These are phyloP conservation scores for Leccinum imitatum DNA, from an alignment of 768 basidiomycete species.

Conservation along the genomic window DNA sequence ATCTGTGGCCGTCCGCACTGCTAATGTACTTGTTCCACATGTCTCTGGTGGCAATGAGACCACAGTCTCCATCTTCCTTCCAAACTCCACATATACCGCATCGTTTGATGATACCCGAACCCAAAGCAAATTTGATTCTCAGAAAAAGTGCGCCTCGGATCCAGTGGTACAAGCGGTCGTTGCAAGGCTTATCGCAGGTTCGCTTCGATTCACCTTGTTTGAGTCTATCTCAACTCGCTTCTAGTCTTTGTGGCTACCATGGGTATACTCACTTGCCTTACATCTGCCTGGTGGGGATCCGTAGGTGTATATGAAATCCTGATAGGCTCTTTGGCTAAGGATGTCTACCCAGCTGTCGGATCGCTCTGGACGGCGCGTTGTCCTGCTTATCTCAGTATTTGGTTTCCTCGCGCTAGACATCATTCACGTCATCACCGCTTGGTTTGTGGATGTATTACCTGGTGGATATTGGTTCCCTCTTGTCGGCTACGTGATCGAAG, in stretches of 20 bases:
- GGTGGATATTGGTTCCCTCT: constrained; percentile 83
- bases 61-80: constrained; percentile 3
- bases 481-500: constrained; percentile 64
- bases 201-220: constrained; percentile 17
- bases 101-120: neutral
- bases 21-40: neutral
- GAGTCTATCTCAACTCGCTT: constrained; percentile 1
- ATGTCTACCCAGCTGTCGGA: constrained; percentile 60
- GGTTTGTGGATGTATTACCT: constrained; percentile 58
- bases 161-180: constrained; percentile 71
- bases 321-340: neutral
- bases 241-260: constrained; percentile 61
- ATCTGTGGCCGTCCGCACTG: neutral
- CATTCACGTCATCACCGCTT: constrained; percentile 64
- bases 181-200: constrained; percentile 63
- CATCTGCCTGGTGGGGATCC: constrained; percentile 85
- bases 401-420: constrained; percentile 58
- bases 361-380: constrained; percentile 64
- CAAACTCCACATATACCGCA: neutral
- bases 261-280: constrained; percentile 75
- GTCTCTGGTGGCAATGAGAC: neutral
- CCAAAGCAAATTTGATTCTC: neutral
- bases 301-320: constrained; percentile 41
- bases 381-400: constrained; percentile 59
- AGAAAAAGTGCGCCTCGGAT: constrained; percentile 56